A percentile compares a stretch with the other conserved stretches of the same genome.
phyloP scores from a whole-genome alignment of 441 rosid species.

The Bruguiera hainesii region DNA sequence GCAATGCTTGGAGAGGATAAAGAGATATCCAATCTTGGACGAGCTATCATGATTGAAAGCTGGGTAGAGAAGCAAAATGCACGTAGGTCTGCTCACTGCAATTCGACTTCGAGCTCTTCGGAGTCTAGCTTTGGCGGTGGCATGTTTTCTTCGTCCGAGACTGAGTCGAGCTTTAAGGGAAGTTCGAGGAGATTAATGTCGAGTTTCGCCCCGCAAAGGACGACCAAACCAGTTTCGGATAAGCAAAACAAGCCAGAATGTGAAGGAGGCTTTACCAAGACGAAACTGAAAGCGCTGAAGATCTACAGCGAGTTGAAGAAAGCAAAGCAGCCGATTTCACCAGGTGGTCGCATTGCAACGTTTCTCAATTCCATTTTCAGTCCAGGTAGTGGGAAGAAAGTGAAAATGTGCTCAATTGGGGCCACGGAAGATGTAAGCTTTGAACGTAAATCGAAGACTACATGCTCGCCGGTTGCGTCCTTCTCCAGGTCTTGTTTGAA shows the following conservation, averaged over 20 bases:
- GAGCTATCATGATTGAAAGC: slow-evolving; percentile 47
- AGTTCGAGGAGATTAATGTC: slow-evolving; percentile 27
- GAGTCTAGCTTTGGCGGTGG: slow-evolving; percentile 44
- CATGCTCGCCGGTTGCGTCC: slow-evolving; percentile 46
- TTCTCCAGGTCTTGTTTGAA: slow-evolving; percentile 64
- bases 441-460: slow-evolving; percentile 45
- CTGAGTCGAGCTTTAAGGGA: slow-evolving; percentile 34
- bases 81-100: slow-evolving; percentile 20
- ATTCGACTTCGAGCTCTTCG: slow-evolving; percentile 43
- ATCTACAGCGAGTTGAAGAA: slow-evolving; percentile 54
- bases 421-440: slow-evolving; percentile 59
- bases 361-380: slow-evolving; percentile 72
- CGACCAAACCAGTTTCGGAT: background rate
- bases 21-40: slow-evolving; percentile 25
- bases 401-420: slow-evolving; percentile 57
- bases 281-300: slow-evolving; percentile 49
- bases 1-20: slow-evolving; percentile 10
- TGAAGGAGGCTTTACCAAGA: slow-evolving; percentile 41
- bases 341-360: slow-evolving; percentile 57
- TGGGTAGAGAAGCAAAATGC: slow-evolving; percentile 46
- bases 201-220: slow-evolving; percentile 8
- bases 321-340: slow-evolving; percentile 73
- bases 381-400: slow-evolving; percentile 65
- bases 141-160: slow-evolving; percentile 50
- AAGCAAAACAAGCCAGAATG: slow-evolving; percentile 19